phyloP scores from a whole-genome alignment of 192 early-diverging fungal species.

The Obelidium mucronatum region DNA sequence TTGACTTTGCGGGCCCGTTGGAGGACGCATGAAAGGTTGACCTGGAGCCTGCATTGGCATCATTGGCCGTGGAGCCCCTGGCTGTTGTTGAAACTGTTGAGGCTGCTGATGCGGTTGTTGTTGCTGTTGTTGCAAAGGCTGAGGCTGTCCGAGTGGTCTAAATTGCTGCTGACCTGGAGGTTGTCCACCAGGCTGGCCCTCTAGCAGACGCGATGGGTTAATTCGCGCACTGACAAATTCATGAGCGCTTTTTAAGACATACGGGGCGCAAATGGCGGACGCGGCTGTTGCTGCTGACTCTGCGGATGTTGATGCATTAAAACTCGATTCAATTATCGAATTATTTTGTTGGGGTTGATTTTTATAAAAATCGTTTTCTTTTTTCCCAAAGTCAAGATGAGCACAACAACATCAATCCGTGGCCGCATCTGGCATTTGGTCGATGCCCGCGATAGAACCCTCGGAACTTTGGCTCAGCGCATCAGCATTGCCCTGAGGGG shows the following conservation, averaged over 20 bases:
- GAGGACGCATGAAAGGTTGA: too few species aligned
- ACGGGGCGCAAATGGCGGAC: not conserved
- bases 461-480: conserved; percentile 85
- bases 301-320: not conserved
- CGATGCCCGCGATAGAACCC: conserved; percentile 82
- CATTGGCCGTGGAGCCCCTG: not conserved
- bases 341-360: too few species aligned
- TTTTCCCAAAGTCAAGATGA: not conserved
- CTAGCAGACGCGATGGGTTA: too few species aligned
- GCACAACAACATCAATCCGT: conserved; percentile 1
- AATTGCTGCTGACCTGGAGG: not conserved
- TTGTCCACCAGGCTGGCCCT: too few species aligned
- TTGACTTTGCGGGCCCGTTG: too few species aligned
- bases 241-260: too few species aligned
- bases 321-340: too few species aligned
- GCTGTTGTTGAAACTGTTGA: conserved; percentile 1
- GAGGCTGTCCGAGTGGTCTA: too few species aligned
- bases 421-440: conserved; percentile 93
- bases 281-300: not conserved
- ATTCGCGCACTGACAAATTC: too few species aligned
- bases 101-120: not conserved
- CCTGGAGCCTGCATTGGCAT: not conserved
- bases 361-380: not conserved
- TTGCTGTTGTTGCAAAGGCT: not conserved
- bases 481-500: conserved; percentile 93